Percentiles rank a stretch among this genome's conserved stretches.
Conservation (phyloP, 164 flowering plant species). For the grape (Vitis vinifera) region DNA sequence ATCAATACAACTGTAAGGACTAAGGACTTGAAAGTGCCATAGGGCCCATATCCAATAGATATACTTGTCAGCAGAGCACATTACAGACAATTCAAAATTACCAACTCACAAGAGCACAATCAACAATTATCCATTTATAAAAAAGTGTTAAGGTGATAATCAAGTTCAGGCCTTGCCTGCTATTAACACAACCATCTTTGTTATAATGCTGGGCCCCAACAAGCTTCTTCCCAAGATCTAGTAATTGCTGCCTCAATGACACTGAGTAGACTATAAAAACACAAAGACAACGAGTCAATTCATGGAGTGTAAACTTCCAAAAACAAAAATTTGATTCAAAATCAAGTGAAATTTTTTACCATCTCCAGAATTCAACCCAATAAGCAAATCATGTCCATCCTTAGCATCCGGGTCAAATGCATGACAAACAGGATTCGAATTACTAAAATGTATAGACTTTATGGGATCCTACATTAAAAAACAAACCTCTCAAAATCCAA, state of each 20-base stretch:
- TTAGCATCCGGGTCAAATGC: constrained; percentile 90
- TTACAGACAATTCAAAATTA: no score
- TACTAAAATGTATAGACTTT: constrained; percentile 84
- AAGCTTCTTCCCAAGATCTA: constrained; percentile 93
- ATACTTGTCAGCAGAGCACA: no score
- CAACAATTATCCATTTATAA: background rate
- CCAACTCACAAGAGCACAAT: background rate
- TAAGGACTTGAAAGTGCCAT: no score
- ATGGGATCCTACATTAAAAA: constrained; percentile 78
- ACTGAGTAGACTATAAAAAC: constrained; percentile 73
- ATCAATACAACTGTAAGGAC: no score
- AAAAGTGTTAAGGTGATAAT: background rate
- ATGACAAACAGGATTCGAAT: constrained; percentile 89
- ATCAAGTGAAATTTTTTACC: constrained; percentile 42
- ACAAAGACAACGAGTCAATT: constrained; percentile 15
- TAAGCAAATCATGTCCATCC: constrained; percentile 95
- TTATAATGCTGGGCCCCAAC: constrained; percentile 95
- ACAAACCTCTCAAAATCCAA: constrained; percentile 9
- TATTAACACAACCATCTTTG: constrained; percentile 87
- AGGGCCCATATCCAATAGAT: no score
- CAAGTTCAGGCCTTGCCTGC: constrained; percentile 49
- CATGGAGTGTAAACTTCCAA: constrained; percentile 4
- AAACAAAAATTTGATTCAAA: constrained; percentile 3
- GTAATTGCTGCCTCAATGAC: constrained; percentile 88
- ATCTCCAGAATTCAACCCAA: constrained; percentile 92